phyloP scores from a whole-genome alignment of 306 rosid genomes.

The Notholithocarpus densiflorus region DNA sequence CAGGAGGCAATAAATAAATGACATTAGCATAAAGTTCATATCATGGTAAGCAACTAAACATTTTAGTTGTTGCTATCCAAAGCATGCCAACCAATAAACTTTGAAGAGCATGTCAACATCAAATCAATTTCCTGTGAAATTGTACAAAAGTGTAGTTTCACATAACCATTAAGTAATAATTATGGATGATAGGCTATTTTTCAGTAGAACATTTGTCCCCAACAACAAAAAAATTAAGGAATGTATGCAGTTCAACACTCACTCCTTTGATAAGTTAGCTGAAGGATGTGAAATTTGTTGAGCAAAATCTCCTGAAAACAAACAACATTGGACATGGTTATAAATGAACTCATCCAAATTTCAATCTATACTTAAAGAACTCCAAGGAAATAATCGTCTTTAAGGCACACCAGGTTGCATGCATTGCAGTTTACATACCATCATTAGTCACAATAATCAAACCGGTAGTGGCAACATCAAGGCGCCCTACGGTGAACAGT shows the following conservation, averaged over 20 bases:
- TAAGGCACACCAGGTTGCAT: conserved; percentile 12
- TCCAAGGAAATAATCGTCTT: neutral
- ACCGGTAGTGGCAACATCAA: conserved; percentile 97
- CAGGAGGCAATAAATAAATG: neutral
- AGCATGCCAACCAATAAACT: neutral
- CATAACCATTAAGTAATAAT: neutral
- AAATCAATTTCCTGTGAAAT: neutral
- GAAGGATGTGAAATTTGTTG: conserved; percentile 89
- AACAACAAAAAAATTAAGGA: conserved; percentile 2
- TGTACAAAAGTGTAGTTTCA: neutral
- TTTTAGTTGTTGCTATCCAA: neutral
- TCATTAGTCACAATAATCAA: conserved; percentile 92
- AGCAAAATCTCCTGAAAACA: conserved; percentile 67
- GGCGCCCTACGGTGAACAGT: conserved; percentile 89
- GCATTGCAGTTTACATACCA: conserved; percentile 45
- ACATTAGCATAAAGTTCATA: conserved; percentile 4
- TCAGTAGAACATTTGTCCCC: neutral
- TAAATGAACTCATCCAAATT: conserved; percentile 14
- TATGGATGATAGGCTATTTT: neutral
- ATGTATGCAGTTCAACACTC: conserved; percentile 31
- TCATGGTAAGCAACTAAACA: neutral
- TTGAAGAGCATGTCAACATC: neutral
- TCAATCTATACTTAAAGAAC: neutral
- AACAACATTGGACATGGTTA: conserved; percentile 22
- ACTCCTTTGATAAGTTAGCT: conserved; percentile 81